Percentiles rank a stretch among this genome's conserved stretches.
phyloP scores from a whole-genome alignment of 257 asterid species.

The Penstemon newberryi region DNA sequence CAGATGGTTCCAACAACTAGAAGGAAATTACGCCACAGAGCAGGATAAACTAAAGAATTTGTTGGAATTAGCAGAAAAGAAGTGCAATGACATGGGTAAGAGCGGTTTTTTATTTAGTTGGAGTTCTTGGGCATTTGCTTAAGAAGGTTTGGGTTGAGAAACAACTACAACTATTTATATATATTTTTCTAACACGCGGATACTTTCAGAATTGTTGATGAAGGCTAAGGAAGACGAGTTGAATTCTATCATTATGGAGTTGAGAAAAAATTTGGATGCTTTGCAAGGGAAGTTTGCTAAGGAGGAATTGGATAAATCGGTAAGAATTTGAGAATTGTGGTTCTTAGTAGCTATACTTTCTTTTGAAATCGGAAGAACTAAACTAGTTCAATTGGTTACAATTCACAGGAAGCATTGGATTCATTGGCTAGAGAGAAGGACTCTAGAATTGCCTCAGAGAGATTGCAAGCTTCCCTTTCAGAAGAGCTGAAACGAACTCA shows the following conservation, averaged over 20 bases:
- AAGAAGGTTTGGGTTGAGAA: not conserved
- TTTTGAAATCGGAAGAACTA: conserved; percentile 9
- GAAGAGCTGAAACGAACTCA: conserved; percentile 81
- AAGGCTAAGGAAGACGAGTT: conserved; percentile 78
- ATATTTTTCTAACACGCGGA: not conserved
- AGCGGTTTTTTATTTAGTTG: conserved; percentile 9
- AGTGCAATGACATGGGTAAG: conserved; percentile 58
- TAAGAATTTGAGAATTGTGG: conserved; percentile 27
- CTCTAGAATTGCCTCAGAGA: conserved; percentile 64
- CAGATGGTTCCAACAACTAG: conserved; percentile 85
- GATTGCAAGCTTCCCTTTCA: conserved; percentile 59
- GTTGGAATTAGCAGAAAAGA: conserved; percentile 75
- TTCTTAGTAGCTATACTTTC: not conserved
- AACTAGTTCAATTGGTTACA: not conserved
- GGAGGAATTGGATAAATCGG: conserved; percentile 75
- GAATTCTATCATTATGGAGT: conserved; percentile 69
- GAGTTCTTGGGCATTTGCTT: conserved; percentile 5
- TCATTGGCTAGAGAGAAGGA: conserved; percentile 67
- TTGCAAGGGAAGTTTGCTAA: conserved; percentile 67
- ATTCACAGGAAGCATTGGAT: conserved; percentile 75
- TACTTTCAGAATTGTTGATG: conserved; percentile 59
- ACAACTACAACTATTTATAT: not conserved
- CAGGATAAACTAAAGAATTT: conserved; percentile 51
- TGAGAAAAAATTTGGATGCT: conserved; percentile 64
- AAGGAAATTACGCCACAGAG: conserved; percentile 56